A percentile compares a stretch with the other conserved stretches of the same genome.
Evolutionary conservation across 345 rosid species (phyloP).

Genomic region (Hibiscus mutabilis): DNA sequence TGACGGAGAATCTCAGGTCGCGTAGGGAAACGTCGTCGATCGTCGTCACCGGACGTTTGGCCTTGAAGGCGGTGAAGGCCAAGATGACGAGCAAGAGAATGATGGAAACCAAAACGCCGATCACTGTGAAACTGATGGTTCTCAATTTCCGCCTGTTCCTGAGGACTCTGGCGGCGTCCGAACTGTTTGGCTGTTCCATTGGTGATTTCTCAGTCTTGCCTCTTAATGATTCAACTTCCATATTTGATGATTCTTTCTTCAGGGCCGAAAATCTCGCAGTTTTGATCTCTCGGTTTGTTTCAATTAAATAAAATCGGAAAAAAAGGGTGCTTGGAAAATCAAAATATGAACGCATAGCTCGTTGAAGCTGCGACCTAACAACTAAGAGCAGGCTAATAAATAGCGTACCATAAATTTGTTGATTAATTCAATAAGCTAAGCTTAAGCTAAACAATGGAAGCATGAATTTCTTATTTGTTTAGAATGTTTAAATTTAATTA

Average conservation of each 20-base stretch:
- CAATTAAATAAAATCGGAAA: background rate
- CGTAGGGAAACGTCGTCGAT: slow-evolving; percentile 38
- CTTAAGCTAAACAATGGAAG: background rate
- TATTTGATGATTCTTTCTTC: background rate
- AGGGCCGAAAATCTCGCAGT: background rate
- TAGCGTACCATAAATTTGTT: background rate
- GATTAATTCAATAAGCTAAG: background rate
- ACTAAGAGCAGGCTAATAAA: background rate
- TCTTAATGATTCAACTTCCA: slow-evolving; percentile 10
- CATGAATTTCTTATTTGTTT: background rate
- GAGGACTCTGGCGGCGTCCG: slow-evolving; percentile 1
- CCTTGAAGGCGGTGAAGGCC: slow-evolving; percentile 53
- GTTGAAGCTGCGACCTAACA: background rate
- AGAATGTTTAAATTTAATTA: too few species aligned
- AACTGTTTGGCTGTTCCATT: background rate
- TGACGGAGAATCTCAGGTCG: slow-evolving; percentile 28
- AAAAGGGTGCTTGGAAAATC: background rate
- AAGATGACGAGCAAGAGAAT: slow-evolving; percentile 19
- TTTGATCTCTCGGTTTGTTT: background rate
- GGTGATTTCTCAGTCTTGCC: background rate
- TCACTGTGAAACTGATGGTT: slow-evolving; percentile 29
- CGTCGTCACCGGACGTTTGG: slow-evolving; percentile 42
- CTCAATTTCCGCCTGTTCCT: slow-evolving; percentile 26
- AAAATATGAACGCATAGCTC: background rate
- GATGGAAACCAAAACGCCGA: slow-evolving; percentile 20